Evolutionary conservation across 2,329 filamentous ascomycete species (phyloP), one percentile per base, ranked within the genome.

Genomic region (Paraconiothyrium brasiliense): DNA sequence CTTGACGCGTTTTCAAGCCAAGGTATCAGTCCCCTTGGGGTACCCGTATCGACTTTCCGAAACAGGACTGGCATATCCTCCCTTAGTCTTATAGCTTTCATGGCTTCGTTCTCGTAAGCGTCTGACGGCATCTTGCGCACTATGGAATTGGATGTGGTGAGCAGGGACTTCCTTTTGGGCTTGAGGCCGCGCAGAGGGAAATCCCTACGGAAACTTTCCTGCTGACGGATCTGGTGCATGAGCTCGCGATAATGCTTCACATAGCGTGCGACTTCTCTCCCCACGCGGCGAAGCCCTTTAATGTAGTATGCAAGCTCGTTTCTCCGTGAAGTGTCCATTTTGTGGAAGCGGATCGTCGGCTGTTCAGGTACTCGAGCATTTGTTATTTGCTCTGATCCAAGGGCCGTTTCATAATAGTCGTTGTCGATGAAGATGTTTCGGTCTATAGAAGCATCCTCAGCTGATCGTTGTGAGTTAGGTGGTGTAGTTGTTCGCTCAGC

Each of bases 151-250:
- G n/a, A 41, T n/a, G 39, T 41, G 16, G 16, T 13, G 13, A 24
- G 24, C 1, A 32, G 46, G 10, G 46, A 11, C 24, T 32, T 47
- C 22, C 13, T 30, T 13, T n/a, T 27, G 7, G 41, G 43, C 50
- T 37, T 22, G 34, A 16, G 22, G 13, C n/a, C 30, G 27, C 34
- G 43, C n/a, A 35, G n/a, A 24, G 32, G 39, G 54, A 27, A n/a
- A 30, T 47, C 48, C 39, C 32, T 52, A n/a, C 32, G 44, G 32
- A 50, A 13, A 11, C 34, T 24, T 30, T 37, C 41, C 27, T 47
- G 51, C 30, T 13, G 49, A 22, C 55, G 49, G 20, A 60, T 54
- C 10, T 13, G 22, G 34, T 49, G n/a, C 46, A 61, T 52, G 39
- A 56, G 49, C 5, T 14, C 22, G 10, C 58, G 58, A 14, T 54